Conservation (phyloP, 2,329 filamentous ascomycete species). For the Fusarium paranaense region DNA sequence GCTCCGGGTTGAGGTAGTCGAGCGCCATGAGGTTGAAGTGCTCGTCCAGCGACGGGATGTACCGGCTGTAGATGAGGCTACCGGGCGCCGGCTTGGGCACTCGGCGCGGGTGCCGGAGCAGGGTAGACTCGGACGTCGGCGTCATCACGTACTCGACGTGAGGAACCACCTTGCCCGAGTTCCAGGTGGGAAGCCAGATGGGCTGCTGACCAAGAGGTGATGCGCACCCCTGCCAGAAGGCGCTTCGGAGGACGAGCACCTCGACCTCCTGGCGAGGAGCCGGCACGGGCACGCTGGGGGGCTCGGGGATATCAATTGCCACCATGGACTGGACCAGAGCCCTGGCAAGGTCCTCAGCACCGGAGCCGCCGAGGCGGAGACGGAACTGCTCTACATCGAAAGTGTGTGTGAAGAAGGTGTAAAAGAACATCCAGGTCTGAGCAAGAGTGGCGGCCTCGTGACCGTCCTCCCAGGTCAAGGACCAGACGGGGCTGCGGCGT, state of each 20-base stretch:
- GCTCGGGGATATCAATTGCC: conserved; percentile 57
- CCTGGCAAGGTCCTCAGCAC: conserved; percentile 35
- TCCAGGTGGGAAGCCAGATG: conserved; percentile 65
- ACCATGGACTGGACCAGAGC: conserved; percentile 51
- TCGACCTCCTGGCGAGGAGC: conserved; percentile 44
- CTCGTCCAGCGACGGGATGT: conserved; percentile 78
- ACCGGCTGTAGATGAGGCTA: conserved; percentile 78
- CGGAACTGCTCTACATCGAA: conserved; percentile 39
- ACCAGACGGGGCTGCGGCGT: conserved; percentile 59
- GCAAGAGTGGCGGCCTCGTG: conserved; percentile 53
- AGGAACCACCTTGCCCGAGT: conserved; percentile 46
- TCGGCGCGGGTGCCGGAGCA: conserved; percentile 72
- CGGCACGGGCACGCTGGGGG: conserved; percentile 47
- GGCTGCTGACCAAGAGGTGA: conserved; percentile 73
- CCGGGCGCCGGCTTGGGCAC: conserved; percentile 75
- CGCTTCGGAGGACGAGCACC: conserved; percentile 58
- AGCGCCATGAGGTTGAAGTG: conserved; percentile 79
- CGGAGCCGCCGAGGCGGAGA: conserved; percentile 35
- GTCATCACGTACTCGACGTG: conserved; percentile 53
- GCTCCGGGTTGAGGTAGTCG: conserved; percentile 69
- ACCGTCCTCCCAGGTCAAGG: conserved; percentile 53
- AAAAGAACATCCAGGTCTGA: conserved; percentile 63
- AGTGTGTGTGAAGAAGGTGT: conserved; percentile 56
- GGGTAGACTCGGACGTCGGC: conserved; percentile 45
- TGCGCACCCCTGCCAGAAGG: conserved; percentile 76